Conservation (phyloP, 352 stramenopile genomes). For the Globisporangium megalacanthum region DNA sequence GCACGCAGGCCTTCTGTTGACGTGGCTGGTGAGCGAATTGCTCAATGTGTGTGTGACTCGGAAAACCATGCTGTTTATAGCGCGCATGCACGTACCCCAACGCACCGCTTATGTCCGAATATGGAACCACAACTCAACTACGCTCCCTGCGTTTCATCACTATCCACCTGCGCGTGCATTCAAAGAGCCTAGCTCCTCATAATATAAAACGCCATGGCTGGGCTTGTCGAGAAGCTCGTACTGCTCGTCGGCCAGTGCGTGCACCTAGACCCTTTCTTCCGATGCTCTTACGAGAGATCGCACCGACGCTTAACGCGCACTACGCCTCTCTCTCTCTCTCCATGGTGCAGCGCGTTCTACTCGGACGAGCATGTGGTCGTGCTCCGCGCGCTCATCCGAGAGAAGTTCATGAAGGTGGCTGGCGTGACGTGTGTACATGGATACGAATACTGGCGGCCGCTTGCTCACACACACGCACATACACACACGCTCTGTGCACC, state of each 20-base stretch:
- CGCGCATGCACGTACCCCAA: too few relatives aligned
- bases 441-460: background rate
- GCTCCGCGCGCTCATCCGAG: slow-evolving; percentile 73
- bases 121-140: background rate
- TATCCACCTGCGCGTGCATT: background rate
- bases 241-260: slow-evolving; percentile 70
- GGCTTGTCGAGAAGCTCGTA: slow-evolving; percentile 85
- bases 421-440: background rate
- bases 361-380: slow-evolving; percentile 87
- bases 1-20: background rate
- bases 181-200: background rate
- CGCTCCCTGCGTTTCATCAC: too few relatives aligned
- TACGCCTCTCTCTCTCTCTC: background rate
- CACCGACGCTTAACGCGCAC: background rate
- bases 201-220: slow-evolving; percentile 41
- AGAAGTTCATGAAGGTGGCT: slow-evolving; percentile 84
- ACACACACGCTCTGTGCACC: background rate
- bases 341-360: slow-evolving; percentile 69
- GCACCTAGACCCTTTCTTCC: background rate
- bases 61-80: too few relatives aligned
- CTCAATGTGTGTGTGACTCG: background rate
- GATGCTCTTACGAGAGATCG: too few relatives aligned
- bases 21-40: background rate
- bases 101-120: background rate
- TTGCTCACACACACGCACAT: background rate